Evolutionary conservation across 1,284 basidiomycete genomes (phyloP), one percentile per base, ranked within the genome.

Genomic region (Ustilago lituana): DNA sequence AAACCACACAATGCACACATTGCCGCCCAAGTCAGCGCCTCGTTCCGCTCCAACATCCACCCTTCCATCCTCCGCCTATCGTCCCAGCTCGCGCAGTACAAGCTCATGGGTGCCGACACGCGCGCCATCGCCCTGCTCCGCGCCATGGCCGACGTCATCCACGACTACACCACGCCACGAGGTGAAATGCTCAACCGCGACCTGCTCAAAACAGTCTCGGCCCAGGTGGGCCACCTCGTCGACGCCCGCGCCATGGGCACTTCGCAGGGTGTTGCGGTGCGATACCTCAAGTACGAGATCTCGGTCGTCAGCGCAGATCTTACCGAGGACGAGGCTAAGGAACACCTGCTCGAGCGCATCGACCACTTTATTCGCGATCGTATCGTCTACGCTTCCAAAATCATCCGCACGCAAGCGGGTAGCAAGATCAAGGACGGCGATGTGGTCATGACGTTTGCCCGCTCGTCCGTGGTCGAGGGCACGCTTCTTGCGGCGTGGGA

Each of bases 271-370:
- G 94, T 94, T 78, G 93, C 93, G 0, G 93, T 94, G 71, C 88
- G 94, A 57, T 92, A 95, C 83, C 86, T 99, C 78, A 98, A 99
- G 85, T 86, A 96, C 62, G 93, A 98, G 80, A 97, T 99, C 81
- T 94, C 92, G 79, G 88, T 88, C 19, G 89, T 93, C 41, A 91
- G 93, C 74, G 92, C 93, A 51, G 94, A 98, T 83, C 86, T 93
- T 78, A 89, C 92, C 5, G 93, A 97, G 82, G 91, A 94, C 79
- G 93, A 97, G 91, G 94, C 95, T 26, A 98, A 97, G 84, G 87
- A 91, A 73, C 86, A 87, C 9, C 85, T 99, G 8, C 90, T 91
- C 73, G 86, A 87, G 44, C 90, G 91, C 70, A 98, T 99, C 67
- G 93, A 95, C 80, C 89, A 90, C 66, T 99, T 97, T 83, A 91